Percentiles rank a stretch among this genome's conserved stretches.
These are phyloP conservation scores for Cryptococcus deneoformans DNA, from an alignment of 1,284 basidiomycete species.

Conservation along the genomic window DNA sequence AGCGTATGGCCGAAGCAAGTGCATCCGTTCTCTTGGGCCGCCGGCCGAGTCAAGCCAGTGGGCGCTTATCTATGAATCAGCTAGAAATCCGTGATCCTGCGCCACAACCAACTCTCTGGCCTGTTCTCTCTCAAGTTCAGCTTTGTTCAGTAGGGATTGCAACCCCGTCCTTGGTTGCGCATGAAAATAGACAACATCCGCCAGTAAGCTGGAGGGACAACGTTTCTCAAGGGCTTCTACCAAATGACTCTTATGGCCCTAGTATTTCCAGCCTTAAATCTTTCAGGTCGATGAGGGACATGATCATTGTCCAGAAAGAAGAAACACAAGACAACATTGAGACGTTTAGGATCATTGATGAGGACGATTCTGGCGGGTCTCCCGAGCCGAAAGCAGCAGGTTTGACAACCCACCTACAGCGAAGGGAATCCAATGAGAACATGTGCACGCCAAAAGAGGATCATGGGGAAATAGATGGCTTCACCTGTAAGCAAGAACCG, in stretches of 20 bases:
- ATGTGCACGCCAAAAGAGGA: too few species aligned
- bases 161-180: background rate
- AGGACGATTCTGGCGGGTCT: background rate
- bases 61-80: conserved; percentile 1
- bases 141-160: background rate
- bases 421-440: too few species aligned
- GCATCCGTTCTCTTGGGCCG: conserved; percentile 17
- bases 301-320: conserved; percentile 37
- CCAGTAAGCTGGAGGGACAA: conserved; percentile 11
- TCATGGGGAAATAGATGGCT: too few species aligned
- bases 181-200: background rate
- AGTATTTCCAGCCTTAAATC: conserved; percentile 28
- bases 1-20: conserved; percentile 31
- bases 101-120: conserved; percentile 36
- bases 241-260: conserved; percentile 44
- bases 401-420: too few species aligned
- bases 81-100: conserved; percentile 38
- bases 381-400: too few species aligned
- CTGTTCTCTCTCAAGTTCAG: conserved; percentile 26
- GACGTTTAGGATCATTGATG: conserved; percentile 6
- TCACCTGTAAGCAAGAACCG: too few species aligned
- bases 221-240: conserved; percentile 9
- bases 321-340: conserved; percentile 9
- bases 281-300: conserved; percentile 37
- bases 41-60: background rate